Percentiles rank a stretch among this genome's conserved stretches.
These are phyloP conservation scores for Tirmania nivea DNA, from an alignment of 495 filamentous ascomycete species.

Conservation along the genomic window DNA sequence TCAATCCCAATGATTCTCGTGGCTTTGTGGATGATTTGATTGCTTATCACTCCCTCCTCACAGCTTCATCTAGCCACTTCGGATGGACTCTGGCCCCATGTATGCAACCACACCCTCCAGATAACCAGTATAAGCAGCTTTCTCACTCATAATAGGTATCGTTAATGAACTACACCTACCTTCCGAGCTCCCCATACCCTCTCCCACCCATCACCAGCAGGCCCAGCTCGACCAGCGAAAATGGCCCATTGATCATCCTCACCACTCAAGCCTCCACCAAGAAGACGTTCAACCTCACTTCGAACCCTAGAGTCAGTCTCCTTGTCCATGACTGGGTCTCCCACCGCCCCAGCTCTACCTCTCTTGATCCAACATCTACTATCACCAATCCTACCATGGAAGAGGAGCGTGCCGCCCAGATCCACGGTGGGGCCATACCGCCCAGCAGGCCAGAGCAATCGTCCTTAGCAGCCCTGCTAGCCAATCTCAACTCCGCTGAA, in stretches of 20 bases:
- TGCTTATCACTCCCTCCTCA: not conserved
- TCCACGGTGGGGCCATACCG: slow-evolving; percentile 30
- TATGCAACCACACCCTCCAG: slow-evolving; percentile 19
- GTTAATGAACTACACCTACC: slow-evolving; percentile 98
- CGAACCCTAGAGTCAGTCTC: slow-evolving; percentile 79
- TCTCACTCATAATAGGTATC: slow-evolving; percentile 65
- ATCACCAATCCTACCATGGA: slow-evolving; percentile 17
- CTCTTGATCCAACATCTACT: slow-evolving; percentile 33
- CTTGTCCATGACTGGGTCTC: slow-evolving; percentile 98
- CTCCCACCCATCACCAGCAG: slow-evolving; percentile 31
- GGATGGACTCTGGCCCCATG: slow-evolving; percentile 61
- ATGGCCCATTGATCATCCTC: slow-evolving; percentile 50
- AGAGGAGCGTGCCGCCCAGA: not conserved
- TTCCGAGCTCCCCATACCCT: slow-evolving; percentile 58
- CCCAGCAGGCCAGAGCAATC: slow-evolving; percentile 38
- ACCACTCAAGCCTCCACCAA: slow-evolving; percentile 73
- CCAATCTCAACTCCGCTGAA: slow-evolving; percentile 73
- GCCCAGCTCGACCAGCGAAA: not conserved
- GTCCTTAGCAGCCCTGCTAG: slow-evolving; percentile 55
- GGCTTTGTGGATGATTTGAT: not conserved
- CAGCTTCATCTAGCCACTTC: slow-evolving; percentile 92
- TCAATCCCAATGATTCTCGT: slow-evolving; percentile 11
- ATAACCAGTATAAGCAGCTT: not conserved
- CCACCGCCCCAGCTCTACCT: slow-evolving; percentile 58
- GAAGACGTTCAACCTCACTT: slow-evolving; percentile 68